Percentiles rank a stretch among this genome's conserved stretches.
phyloP scores from a whole-genome alignment of 768 basidiomycete genomes.

The Coprinopsis sp. region DNA sequence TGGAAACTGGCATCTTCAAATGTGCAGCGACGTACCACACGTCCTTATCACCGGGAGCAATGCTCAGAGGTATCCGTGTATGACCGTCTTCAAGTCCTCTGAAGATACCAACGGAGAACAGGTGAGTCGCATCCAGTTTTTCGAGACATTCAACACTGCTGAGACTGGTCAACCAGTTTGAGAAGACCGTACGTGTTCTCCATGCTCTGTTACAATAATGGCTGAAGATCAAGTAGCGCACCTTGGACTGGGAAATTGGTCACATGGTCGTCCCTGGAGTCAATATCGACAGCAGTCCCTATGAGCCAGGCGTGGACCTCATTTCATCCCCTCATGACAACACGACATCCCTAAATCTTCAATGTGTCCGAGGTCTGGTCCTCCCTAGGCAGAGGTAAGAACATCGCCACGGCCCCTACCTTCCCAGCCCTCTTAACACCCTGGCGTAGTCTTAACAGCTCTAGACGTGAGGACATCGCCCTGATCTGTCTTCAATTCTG shows the following conservation, averaged over 20 bases:
- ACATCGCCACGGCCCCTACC: neutral
- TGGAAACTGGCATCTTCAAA: constrained; percentile 26
- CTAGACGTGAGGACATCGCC: constrained; percentile 43
- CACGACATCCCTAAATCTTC: constrained; percentile 23
- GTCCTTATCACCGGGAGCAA: constrained; percentile 15
- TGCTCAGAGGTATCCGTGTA: constrained; percentile 25
- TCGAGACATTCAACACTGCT: neutral
- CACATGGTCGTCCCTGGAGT: constrained; percentile 4
- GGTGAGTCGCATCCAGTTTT: neutral
- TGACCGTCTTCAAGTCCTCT: constrained; percentile 28
- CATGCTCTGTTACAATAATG: neutral
- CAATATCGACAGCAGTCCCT: neutral
- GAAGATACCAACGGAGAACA: constrained; percentile 1
- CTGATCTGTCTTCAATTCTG: constrained; percentile 49
- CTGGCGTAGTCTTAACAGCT: constrained; percentile 18
- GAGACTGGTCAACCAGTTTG: neutral
- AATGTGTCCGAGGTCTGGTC: constrained; percentile 42
- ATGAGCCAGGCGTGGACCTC: constrained; percentile 16
- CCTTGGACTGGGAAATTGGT: neutral
- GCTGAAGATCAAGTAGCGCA: neutral
- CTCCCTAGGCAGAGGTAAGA: constrained; percentile 44
- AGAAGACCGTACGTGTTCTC: too few relatives aligned
- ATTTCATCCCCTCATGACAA: constrained; percentile 17
- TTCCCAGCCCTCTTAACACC: neutral
- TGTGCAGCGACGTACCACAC: constrained; percentile 45